Evolutionary conservation across 176 grass and related monocot genomes (phyloP), one percentile per base, ranked within the genome.

Genomic region (Aegilops tauschii): DNA sequence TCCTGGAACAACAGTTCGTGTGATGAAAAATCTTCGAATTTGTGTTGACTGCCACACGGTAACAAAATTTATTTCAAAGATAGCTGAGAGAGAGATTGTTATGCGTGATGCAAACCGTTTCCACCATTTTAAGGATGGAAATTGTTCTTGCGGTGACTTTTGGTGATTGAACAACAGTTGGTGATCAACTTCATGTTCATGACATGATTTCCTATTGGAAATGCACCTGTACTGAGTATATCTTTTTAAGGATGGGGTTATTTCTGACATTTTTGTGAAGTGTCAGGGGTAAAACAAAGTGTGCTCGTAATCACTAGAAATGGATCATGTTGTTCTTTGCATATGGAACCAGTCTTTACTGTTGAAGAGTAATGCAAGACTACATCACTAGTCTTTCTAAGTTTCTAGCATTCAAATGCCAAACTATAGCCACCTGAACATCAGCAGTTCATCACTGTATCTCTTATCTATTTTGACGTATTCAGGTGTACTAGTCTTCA

Each of bases 21-120:
- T 95, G 65, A 95, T 88, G 71, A 95, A 95, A 70, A 95, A 95
- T 81, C 90, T 95, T 54, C 85, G 93, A 84, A 76, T 92, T 65
- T 95, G 93, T 76, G 86, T 88, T 59, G 93, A 95, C 23, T 95
- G 93, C 70, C 93, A 95, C 81, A 87, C 70, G 17, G 86, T 76
- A 44, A 90, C 86, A 21, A 95, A 95, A 68, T 89, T 86, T 78
- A 79, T 95, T 81, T 92, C 90, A 8, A 95, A 88, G 56, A 89
- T 95, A 81, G 88, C 50, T 88, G 80, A 62, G 45, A 88, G 93
- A 63, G 83, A 92, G 86, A 95, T 95, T 88, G 71, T 95, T 69
- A 86, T 95, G 69, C 88, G 90, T 45, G 93, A 95, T 86, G 71
- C 83, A 74, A 95, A 75, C 50, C 83, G 90, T 30, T 95, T 92